Base-by-base conservation (phyloP, 345 rosid species). In the Camelina laxa region DNA sequence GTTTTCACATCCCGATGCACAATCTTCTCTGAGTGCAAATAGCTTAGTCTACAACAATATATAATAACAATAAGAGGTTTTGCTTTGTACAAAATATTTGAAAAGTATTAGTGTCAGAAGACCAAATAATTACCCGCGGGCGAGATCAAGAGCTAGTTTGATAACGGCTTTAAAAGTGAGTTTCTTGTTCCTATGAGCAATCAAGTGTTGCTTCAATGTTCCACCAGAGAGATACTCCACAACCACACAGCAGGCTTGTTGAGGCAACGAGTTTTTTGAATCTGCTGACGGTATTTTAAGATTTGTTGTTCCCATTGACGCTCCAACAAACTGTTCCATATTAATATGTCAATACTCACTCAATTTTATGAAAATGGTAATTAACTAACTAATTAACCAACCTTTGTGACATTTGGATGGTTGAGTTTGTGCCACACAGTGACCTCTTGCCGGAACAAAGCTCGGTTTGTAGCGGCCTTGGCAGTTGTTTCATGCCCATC, bases 1-100 rank as follows among this genome's bases (percentile, higher is more conserved):
- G 98, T 75, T 79, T 92, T 92, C 77, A 95, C 99, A 82, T 95
- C 98, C 53, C 98, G 98, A 65, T 92, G 99, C 15, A 92, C 98
- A 69, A 92, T 95, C 82, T 86, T 92, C 84, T 87, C 65, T 2
- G 94, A 88, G 56, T 95, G 99, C 51, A 95, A 85, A 76, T 95
- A 95, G 82, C 96, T 86, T 74, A 95, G 84, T 74, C 98, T 92
- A 90, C 85, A 81, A 51, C 73, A 35, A 30, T 10, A 16, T 27
- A 30, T 16, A 16, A 77, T 0, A 72, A 3, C 33, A 56, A 9
- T 16, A 70, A 38, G 50, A 5, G 7, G 14, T 22, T 51, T 16
- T 8, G 30, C 9, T 41, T 41, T 60, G 19, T 51, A 33, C 13
- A 19, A 11, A 22, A n/a, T 11, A 19, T 5, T 45, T 38, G 31